Evolutionary conservation across 345 rosid species (phyloP).

Genomic region (sweet orange (Citrus sinensis)): DVS_A1.0 CM039164.1:16073501-16074000

Average conservation of each 20-base stretch:
- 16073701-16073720: slow-evolving; percentile 59
- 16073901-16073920: slow-evolving; percentile 49
- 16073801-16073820: too few relatives aligned
- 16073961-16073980: slow-evolving; percentile 39
- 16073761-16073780: not conserved
- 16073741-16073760: too few relatives aligned
- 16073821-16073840: slow-evolving; percentile 27
- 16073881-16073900: slow-evolving; percentile 35
- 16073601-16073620: not conserved
- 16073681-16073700: slow-evolving; percentile 61
- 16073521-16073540: slow-evolving; percentile 16
- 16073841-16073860: slow-evolving; percentile 45
- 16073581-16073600: not conserved
- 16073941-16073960: slow-evolving; percentile 41
- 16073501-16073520: slow-evolving; percentile 19
- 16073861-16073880: slow-evolving; percentile 53
- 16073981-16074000: slow-evolving; percentile 10
- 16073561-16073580: not conserved
- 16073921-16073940: slow-evolving; percentile 53
- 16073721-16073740: slow-evolving; percentile 53
- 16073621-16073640: slow-evolving; percentile 22
- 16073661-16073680: slow-evolving; percentile 45
- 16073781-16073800: not conserved
- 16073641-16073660: slow-evolving; percentile 25
- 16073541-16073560: not conserved